Percentiles rank a stretch among this genome's conserved stretches.
phyloP scores from a whole-genome alignment of 169 alveolate genomes.

The Babesia bigemina region DNA sequence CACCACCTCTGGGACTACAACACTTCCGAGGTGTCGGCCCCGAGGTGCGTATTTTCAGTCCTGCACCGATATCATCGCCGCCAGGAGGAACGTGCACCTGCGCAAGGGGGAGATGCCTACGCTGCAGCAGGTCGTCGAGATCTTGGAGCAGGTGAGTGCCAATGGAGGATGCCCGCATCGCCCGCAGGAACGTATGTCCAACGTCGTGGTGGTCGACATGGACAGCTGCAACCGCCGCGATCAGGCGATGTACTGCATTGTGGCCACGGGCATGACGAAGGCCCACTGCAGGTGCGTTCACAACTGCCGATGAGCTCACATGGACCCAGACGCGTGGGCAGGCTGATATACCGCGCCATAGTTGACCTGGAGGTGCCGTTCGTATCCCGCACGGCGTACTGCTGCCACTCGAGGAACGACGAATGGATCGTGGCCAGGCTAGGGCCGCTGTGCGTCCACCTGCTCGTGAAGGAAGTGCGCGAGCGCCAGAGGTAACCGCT shows the following conservation, averaged over 20 bases:
- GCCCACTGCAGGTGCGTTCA: slow-evolving; percentile 70
- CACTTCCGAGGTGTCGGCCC: slow-evolving; percentile 24
- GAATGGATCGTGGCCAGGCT: slow-evolving; percentile 82
- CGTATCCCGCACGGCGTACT: slow-evolving; percentile 73
- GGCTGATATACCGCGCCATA: slow-evolving; percentile 69
- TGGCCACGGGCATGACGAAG: slow-evolving; percentile 79
- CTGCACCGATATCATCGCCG: neutral
- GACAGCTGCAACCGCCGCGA: slow-evolving; percentile 81
- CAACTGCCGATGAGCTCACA: neutral
- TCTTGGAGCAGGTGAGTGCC: slow-evolving; percentile 76
- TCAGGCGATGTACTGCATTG: slow-evolving; percentile 76
- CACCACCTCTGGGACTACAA: slow-evolving; percentile 80
- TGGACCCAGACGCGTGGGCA: slow-evolving; percentile 70
- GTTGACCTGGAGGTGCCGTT: slow-evolving; percentile 78
- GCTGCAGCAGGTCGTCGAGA: slow-evolving; percentile 74
- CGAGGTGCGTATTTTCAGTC: neutral
- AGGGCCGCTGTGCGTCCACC: slow-evolving; percentile 80
- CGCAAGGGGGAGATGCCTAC: slow-evolving; percentile 81
- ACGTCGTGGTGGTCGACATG: slow-evolving; percentile 73
- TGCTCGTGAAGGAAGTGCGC: slow-evolving; percentile 71
- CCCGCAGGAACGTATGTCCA: slow-evolving; percentile 55
- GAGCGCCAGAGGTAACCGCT: slow-evolving; percentile 61
- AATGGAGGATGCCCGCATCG: neutral
- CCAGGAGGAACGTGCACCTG: slow-evolving; percentile 64
- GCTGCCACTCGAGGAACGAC: slow-evolving; percentile 75